Base-by-base conservation (phyloP, 169 alveolate species). In the Condylostoma magnum region DNA sequence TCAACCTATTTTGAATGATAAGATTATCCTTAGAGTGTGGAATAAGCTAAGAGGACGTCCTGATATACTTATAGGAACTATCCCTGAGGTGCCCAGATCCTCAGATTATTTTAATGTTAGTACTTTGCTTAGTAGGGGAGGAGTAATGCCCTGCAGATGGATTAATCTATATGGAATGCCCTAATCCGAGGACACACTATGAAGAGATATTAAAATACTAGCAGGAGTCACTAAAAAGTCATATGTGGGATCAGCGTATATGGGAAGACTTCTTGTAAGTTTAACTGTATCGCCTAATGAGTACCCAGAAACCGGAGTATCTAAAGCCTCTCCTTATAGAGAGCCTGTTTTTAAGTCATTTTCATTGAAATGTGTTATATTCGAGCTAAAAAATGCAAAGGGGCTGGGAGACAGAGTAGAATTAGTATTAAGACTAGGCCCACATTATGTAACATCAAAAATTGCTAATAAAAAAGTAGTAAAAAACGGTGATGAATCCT, bases 41-140 rank as follows among this genome's bases (percentile, higher is more conserved):
- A 82, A 74, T 47, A 73, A 66, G 18, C 33, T 77, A 38, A 50
- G 70, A 12, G 20, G 60, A 22, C n/a, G 77, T 46, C 48, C 89
- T 18, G 92, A 84, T 69, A 76, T 47, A 33, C 80, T 84, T 36
- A 71, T 90, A 8, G 93, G 89, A 8, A 80, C 77, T 20, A 69
- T 90, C 6, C 95, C 95, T 18, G 95, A 90, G 69, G 53, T 79
- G n/a, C 95, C 91, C 0, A 73, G 71, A 22, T 80, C 76, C 18
- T 51, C 51, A 53, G 93, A 86, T 57, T 79, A 33, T 44, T 90
- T 86, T 51, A 90, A 86, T 69, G 76, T 86, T 5, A 63, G 84
- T 41, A 84, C 65, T 15, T 37, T 90, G 33, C 80, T 70, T n/a
- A 43, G 87, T 6, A 72, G 69, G 30, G 95, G 92, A 30, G 95